Conservation (phyloP, 345 rosid species). For the Alliaria petiolata region DNA sequence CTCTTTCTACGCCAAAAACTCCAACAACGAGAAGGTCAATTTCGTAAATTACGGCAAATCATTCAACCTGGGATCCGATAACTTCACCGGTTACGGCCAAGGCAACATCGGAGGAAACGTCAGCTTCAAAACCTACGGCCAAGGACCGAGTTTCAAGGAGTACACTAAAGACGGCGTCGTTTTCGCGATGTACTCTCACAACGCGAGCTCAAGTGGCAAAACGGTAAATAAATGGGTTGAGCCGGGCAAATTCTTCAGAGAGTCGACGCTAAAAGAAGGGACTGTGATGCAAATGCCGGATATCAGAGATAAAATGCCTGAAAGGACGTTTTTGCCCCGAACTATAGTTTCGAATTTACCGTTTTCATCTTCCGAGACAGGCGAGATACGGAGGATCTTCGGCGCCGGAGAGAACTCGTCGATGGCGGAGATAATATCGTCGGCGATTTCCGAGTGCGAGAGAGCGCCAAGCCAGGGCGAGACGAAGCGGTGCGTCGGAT, state of each 20-base stretch:
- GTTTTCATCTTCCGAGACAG: conserved; percentile 41
- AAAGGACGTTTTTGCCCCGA: conserved; percentile 86
- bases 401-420: conserved; percentile 61
- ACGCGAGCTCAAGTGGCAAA: conserved; percentile 31
- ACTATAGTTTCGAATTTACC: conserved; percentile 56
- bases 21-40: conserved; percentile 42
- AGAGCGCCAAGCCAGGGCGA: conserved; percentile 63
- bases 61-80: conserved; percentile 49
- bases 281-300: conserved; percentile 79
- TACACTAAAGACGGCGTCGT: conserved; percentile 46
- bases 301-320: conserved; percentile 82
- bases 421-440: conserved; percentile 47
- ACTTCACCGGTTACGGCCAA: conserved; percentile 52
- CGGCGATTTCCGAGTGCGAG: conserved; percentile 70
- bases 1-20: conserved; percentile 58
- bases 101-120: conserved; percentile 33
- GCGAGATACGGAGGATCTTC: conserved; percentile 38
- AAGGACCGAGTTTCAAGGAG: conserved; percentile 47
- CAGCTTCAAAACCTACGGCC: conserved; percentile 52
- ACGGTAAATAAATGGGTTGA: conserved; percentile 68
- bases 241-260: conserved; percentile 81
- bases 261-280: conserved; percentile 62
- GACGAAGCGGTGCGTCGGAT: conserved; percentile 78
- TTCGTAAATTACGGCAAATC: conserved; percentile 58
- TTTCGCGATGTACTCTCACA: conserved; percentile 47